Conservation (phyloP, 371 early-diverging fungal genomes). For the Mucor saturninus region DNA sequence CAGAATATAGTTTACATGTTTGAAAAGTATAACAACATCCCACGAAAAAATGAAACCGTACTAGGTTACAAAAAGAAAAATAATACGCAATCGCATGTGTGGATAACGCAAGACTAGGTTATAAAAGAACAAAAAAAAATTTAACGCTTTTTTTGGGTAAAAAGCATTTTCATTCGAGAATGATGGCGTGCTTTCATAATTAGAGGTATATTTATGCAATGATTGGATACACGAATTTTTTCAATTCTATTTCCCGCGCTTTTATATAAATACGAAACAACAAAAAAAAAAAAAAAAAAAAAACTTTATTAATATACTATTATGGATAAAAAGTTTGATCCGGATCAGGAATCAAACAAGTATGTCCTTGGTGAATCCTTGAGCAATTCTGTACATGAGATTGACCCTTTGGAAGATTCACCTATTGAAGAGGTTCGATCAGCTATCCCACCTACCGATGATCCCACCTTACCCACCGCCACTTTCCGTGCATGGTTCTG, state of each 20-base stretch:
- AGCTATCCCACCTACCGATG: constrained; percentile 67
- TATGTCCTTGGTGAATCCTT: constrained; percentile 10
- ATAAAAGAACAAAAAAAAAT: not conserved
- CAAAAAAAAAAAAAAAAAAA: not conserved
- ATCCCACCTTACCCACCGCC: constrained; percentile 68
- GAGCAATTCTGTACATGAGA: constrained; percentile 1
- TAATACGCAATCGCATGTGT: not conserved
- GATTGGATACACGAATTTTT: not conserved
- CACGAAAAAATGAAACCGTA: too few relatives aligned
- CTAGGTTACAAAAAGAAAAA: not conserved
- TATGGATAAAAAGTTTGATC: constrained; percentile 18
- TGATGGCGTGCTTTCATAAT: not conserved
- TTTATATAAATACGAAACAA: not conserved
- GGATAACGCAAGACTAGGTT: not conserved
- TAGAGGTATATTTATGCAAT: not conserved
- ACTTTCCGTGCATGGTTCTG: constrained; percentile 82
- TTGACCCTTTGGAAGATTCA: constrained; percentile 57
- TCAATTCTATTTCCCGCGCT: not conserved
- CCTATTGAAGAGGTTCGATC: constrained; percentile 75
- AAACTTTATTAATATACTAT: not conserved
- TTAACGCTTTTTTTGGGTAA: not conserved
- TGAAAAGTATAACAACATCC: too few relatives aligned
- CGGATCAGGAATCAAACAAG: not conserved
- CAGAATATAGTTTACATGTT: too few relatives aligned
- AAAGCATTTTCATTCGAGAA: not conserved